Conservation (phyloP, 768 basidiomycete genomes). For the Inosperma sp. region DNA sequence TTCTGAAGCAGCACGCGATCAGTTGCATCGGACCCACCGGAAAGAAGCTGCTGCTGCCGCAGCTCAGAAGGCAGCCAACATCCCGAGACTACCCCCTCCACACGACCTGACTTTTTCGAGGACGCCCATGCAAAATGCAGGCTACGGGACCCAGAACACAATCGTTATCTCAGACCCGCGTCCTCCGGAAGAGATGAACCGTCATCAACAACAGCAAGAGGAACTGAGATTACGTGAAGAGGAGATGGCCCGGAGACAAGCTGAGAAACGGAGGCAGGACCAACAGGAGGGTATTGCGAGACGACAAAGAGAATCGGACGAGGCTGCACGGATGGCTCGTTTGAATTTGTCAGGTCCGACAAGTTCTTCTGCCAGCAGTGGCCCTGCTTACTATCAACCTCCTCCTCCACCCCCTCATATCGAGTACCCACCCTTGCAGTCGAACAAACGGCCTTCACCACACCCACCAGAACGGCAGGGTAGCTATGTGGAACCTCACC, state of each 20-base stretch:
- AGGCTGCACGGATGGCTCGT: conserved; percentile 42
- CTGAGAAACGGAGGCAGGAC: conserved; percentile 43
- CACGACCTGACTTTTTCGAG: conserved; percentile 31
- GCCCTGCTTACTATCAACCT: conserved; percentile 19
- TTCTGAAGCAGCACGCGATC: conserved; percentile 28
- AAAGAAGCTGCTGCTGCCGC: conserved; percentile 23
- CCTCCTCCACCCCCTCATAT: conserved; percentile 13
- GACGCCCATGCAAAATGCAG: conserved; percentile 23
- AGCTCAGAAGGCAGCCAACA: conserved; percentile 17
- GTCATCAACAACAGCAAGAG: conserved; percentile 37
- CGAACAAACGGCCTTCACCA: conserved; percentile 5
- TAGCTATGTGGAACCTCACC: conserved; percentile 10
- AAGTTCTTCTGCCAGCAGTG: conserved; percentile 13
- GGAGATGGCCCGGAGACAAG: conserved; percentile 36
- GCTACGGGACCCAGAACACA: conserved; percentile 27
- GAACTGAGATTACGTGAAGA: conserved; percentile 44
- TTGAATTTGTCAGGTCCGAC: conserved; percentile 23
- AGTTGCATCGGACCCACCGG: conserved; percentile 29
- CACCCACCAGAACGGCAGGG: conserved; percentile 12
- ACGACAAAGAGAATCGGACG: conserved; percentile 58
- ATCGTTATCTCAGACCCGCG: conserved; percentile 24
- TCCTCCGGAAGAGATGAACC: conserved; percentile 15
- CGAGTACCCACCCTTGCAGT: conserved; percentile 17
- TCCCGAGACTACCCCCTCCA: conserved; percentile 10
- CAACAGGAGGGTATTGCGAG: conserved; percentile 54